phyloP scores from a whole-genome alignment of 768 basidiomycete genomes.

The Punctularia strigosozonata region DNA sequence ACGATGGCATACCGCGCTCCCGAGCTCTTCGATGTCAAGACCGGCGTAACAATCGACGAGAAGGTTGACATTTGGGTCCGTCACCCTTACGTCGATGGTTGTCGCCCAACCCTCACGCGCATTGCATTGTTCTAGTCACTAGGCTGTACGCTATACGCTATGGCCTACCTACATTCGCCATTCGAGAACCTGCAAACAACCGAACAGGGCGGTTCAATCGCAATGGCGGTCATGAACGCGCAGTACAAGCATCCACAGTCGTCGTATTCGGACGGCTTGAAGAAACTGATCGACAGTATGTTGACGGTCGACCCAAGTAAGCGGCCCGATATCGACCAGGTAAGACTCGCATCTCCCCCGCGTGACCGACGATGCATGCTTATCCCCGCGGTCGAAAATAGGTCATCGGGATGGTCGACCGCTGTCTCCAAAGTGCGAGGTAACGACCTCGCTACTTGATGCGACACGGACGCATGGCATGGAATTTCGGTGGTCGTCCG shows the following conservation, averaged over 20 bases:
- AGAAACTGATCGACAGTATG: conserved; percentile 74
- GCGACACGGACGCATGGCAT: background rate
- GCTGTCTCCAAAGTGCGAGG: conserved; percentile 47
- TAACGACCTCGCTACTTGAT: conserved; percentile 2
- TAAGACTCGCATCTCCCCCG: conserved; percentile 20
- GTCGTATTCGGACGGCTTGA: conserved; percentile 77
- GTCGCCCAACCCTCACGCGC: background rate
- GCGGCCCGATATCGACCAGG: conserved; percentile 80
- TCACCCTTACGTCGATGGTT: conserved; percentile 3
- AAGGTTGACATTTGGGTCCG: conserved; percentile 95
- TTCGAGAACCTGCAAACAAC: conserved; percentile 90
- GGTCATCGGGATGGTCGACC: conserved; percentile 59
- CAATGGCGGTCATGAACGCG: conserved; percentile 93
- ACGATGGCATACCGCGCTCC: conserved; percentile 98
- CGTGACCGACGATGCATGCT: conserved; percentile 1
- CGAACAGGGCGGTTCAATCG: conserved; percentile 92
- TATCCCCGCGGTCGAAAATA: conserved; percentile 18
- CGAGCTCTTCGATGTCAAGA: conserved; percentile 96
- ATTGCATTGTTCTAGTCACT: conserved; percentile 51
- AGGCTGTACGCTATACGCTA: conserved; percentile 88
- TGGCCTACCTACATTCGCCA: conserved; percentile 92
- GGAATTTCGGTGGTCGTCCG: background rate
- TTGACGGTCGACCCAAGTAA: conserved; percentile 73
- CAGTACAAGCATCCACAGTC: conserved; percentile 84
- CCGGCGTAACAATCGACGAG: conserved; percentile 76